Evolutionary conservation across 2,329 filamentous ascomycete genomes (phyloP), one percentile per base, ranked within the genome.

Genomic region (Talaromyces sp.): DNA sequence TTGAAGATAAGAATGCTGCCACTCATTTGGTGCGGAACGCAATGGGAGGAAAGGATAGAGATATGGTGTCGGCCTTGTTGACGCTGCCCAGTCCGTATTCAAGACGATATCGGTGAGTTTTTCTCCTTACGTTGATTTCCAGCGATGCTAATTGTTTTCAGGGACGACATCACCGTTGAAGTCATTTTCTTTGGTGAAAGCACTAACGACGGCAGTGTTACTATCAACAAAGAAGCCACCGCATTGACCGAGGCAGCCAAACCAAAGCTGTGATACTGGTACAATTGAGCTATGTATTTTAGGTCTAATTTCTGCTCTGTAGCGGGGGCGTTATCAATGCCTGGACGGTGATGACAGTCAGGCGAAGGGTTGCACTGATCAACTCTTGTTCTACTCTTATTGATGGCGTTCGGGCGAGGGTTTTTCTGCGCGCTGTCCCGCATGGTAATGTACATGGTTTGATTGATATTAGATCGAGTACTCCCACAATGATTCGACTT

Each of bases 161-260:
- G 92, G 68, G 95, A 99, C 73, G 95, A 99, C 74, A 80, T 99
- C 66, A 99, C 95, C 0, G 93, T 99, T 16, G 92, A 99, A 76
- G 95, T 99, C 65, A 96, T 99, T 72, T 99, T 99, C 83, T 99
- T 99, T 71, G 95, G 95, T 64, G 86, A 96, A 69, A 86, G 88
- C 39, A 72, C 88, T 60, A 88, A 88, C 73, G 89, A 84, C 33
- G 92, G 93, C 39, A 88, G 89, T 66, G 89, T 98, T 5, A 85
- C 88, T 5, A 76, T 96, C 63, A 99, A 98, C 76, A 82, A 88
- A 67, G 93, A 97, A 71, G 95, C 95, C 1, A 96, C 88, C 64
- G 91, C 89, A 42, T 75, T 81, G 1, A 78, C 79, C 58, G 75
- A 78, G 16, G 76, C 76, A 18, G 69, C 70, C 31, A 82, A 82